Base-by-base conservation (phyloP, 768 basidiomycete species). In the Pisolithus orientalis region DNA sequence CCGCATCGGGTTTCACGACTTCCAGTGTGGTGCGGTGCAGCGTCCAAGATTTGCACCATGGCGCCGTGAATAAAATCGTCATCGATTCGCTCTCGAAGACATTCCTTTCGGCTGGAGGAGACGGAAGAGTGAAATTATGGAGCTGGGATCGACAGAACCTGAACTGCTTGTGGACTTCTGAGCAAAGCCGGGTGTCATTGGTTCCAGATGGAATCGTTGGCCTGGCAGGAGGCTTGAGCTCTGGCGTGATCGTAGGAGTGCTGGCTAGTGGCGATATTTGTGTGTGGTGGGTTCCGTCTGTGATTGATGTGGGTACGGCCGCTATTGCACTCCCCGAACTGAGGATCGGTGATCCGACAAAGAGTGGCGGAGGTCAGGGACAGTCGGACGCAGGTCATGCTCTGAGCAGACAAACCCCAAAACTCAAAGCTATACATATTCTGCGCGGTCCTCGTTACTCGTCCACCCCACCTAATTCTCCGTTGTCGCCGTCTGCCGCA, bases 101-200 rank as follows among this genome's bases (percentile, higher is more conserved):
- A 1, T 74, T 81, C 38, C 66, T 80, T 37, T 85, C 82, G 5
- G 82, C 71, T 1, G 81, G 79, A 5, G 62, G 70, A 1, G 87
- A 91, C 57, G 87, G 87, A 0, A 67, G 70, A 24, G 75, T 88
- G 57, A 92, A 90, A 63, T 55, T 93, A 3, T 92, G 90, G 90
- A 78, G 85, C 52, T 68, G 76, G 14, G 79, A 75, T 57, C 34
- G 13, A 34, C 13, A 14, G 13, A 69, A 68, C 4, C 64, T 80
- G 13, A 58, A 55, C n/a, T 84, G 83, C 53, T 48, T 84, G 21
- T 91, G 87, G 88, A 77, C 80, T 1, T 87, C 83, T 17, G 67
- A 73, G 16, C 62, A 59, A 24, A 70, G 71, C 16, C 51, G 55
- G 1, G 56, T 61, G 31, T 63, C 65, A 10, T 63, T 74, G 13